phyloP scores from a whole-genome alignment of 208 protist genomes.

The Spironucleus salmonicida region DNA sequence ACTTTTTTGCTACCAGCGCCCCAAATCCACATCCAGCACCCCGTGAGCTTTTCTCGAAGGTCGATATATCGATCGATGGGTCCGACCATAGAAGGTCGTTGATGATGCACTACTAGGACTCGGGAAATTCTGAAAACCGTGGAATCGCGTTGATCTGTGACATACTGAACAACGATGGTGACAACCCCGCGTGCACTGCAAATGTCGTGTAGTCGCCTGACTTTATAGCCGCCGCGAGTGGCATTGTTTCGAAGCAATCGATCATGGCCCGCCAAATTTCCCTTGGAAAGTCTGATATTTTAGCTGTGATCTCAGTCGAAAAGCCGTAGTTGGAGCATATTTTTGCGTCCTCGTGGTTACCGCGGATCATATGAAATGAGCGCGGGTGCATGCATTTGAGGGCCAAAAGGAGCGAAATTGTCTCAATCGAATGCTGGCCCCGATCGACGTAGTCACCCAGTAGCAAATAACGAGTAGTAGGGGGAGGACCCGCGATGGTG shows the following conservation, averaged over 20 bases:
- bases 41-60: conserved; percentile 33
- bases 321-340: conserved; percentile 38
- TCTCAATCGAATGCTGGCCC: conserved; percentile 54
- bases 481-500: conserved; percentile 59
- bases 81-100: conserved; percentile 34
- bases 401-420: conserved; percentile 55
- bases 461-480: conserved; percentile 23
- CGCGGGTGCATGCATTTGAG: conserved; percentile 51
- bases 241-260: conserved; percentile 30
- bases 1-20: conserved; percentile 51
- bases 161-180: conserved; percentile 25
- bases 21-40: conserved; percentile 61
- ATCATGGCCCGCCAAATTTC: conserved; percentile 30
- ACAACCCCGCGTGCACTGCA: conserved; percentile 40
- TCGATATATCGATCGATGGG: conserved; percentile 13
- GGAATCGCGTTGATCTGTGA: conserved; percentile 31
- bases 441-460: conserved; percentile 58
- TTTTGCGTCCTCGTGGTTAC: conserved; percentile 42
- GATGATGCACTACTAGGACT: conserved; percentile 27
- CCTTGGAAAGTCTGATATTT: conserved; percentile 20
- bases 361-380: conserved; percentile 35
- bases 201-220: background rate
- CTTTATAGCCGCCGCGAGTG: background rate
- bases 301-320: conserved; percentile 28
- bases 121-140: conserved; percentile 36